Evolutionary conservation across 768 basidiomycete genomes (phyloP), one percentile per base, ranked within the genome.

Genomic region (Mycena maculata): DNA sequence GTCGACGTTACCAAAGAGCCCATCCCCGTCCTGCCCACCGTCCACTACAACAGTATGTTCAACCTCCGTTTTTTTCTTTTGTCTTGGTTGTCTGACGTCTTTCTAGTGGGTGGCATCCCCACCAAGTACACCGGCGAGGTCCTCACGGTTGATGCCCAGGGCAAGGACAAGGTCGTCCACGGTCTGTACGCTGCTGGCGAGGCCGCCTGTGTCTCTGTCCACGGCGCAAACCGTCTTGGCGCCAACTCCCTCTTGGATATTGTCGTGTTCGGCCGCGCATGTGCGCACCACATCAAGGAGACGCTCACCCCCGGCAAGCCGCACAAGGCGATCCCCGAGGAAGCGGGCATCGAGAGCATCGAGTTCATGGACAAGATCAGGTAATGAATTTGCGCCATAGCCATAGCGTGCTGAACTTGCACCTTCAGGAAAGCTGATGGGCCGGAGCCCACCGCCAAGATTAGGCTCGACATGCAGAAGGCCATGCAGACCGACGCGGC

Each of bases 1-100:
- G 98, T 99, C 67, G 98, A 99, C 80, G 98, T 99, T 63, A 99
- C 98, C 69, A 99, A 99, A 85, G 97, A 99, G 78, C 98, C 98
- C 38, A 99, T 99, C 74, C 98, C 98, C 39, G 98, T 99, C 28
- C 82, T 99, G 69, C 98, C 98, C 31, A 99, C 98, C 42, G 98
- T 98, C 36, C 97, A 99, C 81, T 98, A 98, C 83, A 98, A 99
- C 80, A 96, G 95, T 97, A 79, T 82, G 94, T 84, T 15, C 50
- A 22, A 38, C 0, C 4, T 3, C 45, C 33, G 18, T 28, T 27
- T 23, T 31, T 44, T 30, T 11, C 54, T 25, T 48, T 63, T 28
- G 71, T 78, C 36, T 36, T 36, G 33, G 8, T 36, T 36, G 71
- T 67, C 60, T 65, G 72, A 36, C 27, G 65, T 62, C 38, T 58